Percentiles rank a stretch among this genome's conserved stretches.
Conservation (phyloP, 441 rosid species). For the Flueggea neowawraea region DNA sequence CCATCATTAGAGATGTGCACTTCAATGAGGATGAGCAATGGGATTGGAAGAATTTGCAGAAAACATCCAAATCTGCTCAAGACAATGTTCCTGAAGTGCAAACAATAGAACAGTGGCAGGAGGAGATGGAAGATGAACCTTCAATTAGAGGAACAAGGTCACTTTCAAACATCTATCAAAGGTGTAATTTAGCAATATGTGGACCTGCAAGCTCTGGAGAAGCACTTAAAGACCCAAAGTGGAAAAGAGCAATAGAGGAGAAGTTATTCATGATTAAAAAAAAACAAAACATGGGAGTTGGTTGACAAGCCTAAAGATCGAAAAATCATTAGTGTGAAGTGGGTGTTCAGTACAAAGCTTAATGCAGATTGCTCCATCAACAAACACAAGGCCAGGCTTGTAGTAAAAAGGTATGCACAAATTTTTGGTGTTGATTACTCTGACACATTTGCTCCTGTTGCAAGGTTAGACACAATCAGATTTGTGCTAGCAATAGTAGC, state of each 20-base stretch:
- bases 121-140: not conserved
- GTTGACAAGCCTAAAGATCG: not conserved
- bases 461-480: not conserved
- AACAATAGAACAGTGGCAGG: no score
- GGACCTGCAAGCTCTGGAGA: slow-evolving; percentile 1
- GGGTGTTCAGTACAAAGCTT: slow-evolving; percentile 6
- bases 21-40: not conserved
- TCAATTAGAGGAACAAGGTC: not conserved
- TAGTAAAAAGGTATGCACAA: not conserved
- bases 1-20: not conserved
- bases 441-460: no score
- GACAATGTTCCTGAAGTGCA: no score
- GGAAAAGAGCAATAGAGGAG: slow-evolving; percentile 4
- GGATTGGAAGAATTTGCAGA: not conserved
- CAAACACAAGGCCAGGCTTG: no score
- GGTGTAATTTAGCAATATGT: slow-evolving; percentile 1
- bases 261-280: not conserved
- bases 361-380: no score
- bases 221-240: not conserved
- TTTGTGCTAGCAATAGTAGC: not conserved
- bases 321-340: slow-evolving; percentile 5
- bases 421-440: not conserved
- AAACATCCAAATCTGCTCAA: not conserved
- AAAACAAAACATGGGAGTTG: slow-evolving; percentile 2
- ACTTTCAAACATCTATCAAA: not conserved